phyloP scores from a whole-genome alignment of 2,329 filamentous ascomycete species.

The Diaporthe sp. region DNA sequence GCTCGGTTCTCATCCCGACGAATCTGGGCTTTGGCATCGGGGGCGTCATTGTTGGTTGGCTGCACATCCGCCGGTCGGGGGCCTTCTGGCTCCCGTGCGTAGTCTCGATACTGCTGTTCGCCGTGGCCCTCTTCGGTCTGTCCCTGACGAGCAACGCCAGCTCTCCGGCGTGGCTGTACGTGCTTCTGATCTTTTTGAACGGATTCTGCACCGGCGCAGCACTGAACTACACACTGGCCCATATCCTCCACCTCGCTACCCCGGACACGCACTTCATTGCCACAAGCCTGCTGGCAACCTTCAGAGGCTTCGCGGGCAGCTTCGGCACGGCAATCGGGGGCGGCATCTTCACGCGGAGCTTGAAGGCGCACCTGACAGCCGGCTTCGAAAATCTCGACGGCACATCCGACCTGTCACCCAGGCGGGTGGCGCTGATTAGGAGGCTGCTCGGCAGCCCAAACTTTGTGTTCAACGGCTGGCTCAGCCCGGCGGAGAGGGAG shows the following conservation, averaged over 20 bases:
- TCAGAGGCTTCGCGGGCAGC: slow-evolving; percentile 82
- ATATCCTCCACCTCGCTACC: slow-evolving; percentile 78
- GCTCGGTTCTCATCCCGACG: slow-evolving; percentile 82
- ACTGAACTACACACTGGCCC: slow-evolving; percentile 84
- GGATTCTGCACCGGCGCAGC: slow-evolving; percentile 78
- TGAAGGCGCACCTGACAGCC: slow-evolving; percentile 64
- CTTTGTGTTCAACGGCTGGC: slow-evolving; percentile 55
- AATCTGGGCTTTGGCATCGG: slow-evolving; percentile 83
- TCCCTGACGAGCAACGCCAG: slow-evolving; percentile 63
- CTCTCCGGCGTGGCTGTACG: slow-evolving; percentile 62
- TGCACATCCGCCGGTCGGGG: slow-evolving; percentile 79
- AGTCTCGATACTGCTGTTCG: slow-evolving; percentile 70
- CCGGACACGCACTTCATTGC: slow-evolving; percentile 78
- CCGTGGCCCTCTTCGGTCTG: slow-evolving; percentile 66
- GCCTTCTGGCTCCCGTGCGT: slow-evolving; percentile 78
- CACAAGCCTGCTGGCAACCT: slow-evolving; percentile 80
- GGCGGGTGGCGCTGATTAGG: slow-evolving; percentile 53
- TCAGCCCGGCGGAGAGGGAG: slow-evolving; percentile 52
- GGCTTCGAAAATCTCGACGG: slow-evolving; percentile 65
- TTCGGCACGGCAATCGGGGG: slow-evolving; percentile 85
- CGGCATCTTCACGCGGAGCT: slow-evolving; percentile 75
- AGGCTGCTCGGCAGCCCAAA: slow-evolving; percentile 63
- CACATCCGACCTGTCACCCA: slow-evolving; percentile 44
- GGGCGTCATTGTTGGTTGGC: slow-evolving; percentile 76
- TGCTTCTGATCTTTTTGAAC: slow-evolving; percentile 73